Evolutionary conservation across 345 rosid species (phyloP), one percentile per base, ranked within the genome.

Genomic region (Eucalyptus camaldulensis): DNA sequence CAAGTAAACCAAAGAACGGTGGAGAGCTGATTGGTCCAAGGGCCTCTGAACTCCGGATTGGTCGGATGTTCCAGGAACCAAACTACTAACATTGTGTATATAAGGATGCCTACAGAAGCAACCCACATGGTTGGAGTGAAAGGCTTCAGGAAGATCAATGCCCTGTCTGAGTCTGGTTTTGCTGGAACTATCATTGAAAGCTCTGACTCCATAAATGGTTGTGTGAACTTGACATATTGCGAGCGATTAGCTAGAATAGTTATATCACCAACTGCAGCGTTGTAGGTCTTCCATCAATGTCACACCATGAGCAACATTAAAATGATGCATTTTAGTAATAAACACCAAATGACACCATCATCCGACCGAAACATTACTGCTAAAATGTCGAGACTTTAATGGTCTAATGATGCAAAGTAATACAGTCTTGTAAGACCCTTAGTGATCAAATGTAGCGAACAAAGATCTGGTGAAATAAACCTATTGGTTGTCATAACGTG

Each of bases 71-170:
- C 97, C 72, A 95, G 45, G 85, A 92, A 86, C 96, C 96, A 95
- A 62, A 95, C 94, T 33, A 92, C 85, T 45, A 90, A 43, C 92
- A 92, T 90, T 33, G 93, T 94, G 92, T 93, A 94, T 83, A 93
- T 62, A 85, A 94, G 87, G 12, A 92, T 51, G n/a, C 49, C 87
- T 60, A 89, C 95, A 13, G 93, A 92, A 16, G 90, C 95, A 29
- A 88, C 9, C 95, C 96, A 95, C 94, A 92, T 92, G 53, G 60
- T 47, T 88, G 45, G 8, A n/a, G 94, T 92, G 92, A 95, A 94
- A 29, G 97, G 97, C 88, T 91, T 92, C 86, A 91, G 43, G 90
- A 95, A 94, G 88, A 92, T 88, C 94, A 95, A 95, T 1, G 92
- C 86, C 2, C 93, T 90, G 25, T 88, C 65, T 76, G 88, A 86